These are phyloP conservation scores for Dichotomopilus funicola DNA, from an alignment of 2,329 filamentous ascomycete genomes.

Conservation along the genomic window DNA sequence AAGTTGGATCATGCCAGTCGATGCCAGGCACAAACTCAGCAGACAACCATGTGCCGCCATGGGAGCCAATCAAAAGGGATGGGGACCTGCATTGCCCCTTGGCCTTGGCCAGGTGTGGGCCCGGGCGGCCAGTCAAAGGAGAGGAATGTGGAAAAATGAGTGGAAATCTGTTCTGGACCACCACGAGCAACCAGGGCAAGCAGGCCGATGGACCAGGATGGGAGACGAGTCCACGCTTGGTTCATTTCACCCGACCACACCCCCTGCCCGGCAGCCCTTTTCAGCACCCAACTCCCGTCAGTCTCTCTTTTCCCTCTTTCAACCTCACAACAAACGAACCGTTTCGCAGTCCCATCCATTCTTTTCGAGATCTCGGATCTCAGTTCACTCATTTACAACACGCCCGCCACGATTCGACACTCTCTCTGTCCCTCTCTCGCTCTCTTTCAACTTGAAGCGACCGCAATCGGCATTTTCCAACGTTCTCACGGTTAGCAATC, in stretches of 20 bases:
- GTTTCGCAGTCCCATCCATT: conserved; percentile 21
- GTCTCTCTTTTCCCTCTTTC: conserved; percentile 13
- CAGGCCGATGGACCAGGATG: conserved; percentile 6
- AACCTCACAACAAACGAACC: conserved; percentile 14
- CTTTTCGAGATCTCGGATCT: conserved; percentile 26
- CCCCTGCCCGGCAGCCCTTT: conserved; percentile 9
- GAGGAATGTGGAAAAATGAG: background rate
- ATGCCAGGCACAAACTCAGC: background rate
- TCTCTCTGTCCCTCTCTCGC: background rate
- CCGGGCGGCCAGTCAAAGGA: conserved; percentile 4
- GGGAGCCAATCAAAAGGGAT: conserved; percentile 8
- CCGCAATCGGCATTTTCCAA: background rate
- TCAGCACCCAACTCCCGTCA: conserved; percentile 10
- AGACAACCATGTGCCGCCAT: background rate
- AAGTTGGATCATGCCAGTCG: background rate
- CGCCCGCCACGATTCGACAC: conserved; percentile 11
- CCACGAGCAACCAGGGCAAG: background rate
- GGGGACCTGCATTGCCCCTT: conserved; percentile 17
- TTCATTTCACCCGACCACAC: conserved; percentile 16
- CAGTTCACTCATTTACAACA: conserved; percentile 22
- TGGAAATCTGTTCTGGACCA: conserved; percentile 10
- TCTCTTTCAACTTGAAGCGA: too few relatives aligned
- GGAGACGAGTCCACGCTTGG: conserved; percentile 8
- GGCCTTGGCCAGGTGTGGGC: conserved; percentile 7
- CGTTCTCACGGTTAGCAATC: too few relatives aligned